Evolutionary conservation across 2,329 filamentous ascomycete species (phyloP), one percentile per base, ranked within the genome.

Genomic region (Cercospora sesami): DNA sequence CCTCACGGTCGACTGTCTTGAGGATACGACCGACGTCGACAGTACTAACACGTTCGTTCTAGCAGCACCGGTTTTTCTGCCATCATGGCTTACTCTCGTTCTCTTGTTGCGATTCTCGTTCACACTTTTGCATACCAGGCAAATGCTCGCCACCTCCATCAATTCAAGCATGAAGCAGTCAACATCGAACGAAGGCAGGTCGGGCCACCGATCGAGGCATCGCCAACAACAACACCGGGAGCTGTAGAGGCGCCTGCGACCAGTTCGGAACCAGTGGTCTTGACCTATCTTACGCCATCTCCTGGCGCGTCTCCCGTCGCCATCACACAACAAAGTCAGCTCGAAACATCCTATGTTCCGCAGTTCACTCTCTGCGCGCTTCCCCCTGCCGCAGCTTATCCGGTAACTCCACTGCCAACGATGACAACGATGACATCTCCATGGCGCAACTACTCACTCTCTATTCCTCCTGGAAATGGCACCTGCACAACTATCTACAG

Each of bases 321-420:
- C 14, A 75, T 83, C 9, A 82, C 80, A 1, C 67, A 75, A 30
- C 79, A 82, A 68, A 82, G 81, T 71, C 81, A 83, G 69, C 73
- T 82, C 9, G 75, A 82, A 26, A 80, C 80, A 8, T 80, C 80
- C 0, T 83, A 78, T 68, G 73, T 81, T 8, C 80, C 81, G 0
- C 74, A 80, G 65, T 79, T 78, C 69, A 82, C 81, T 3, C 79
- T 80, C 51, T 83, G 81, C 71, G 77, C 79, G 39, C 77, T 79
- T 1, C 79, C 80, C 30, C 77, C 78, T 0, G 67, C 80, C 16
- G 79, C 74, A 7, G 74, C 79, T 45, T 73, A 78, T 31, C 75
- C 79, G 23, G 65, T 71, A 3, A 74, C 73, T 28, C 75, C 78
- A n/a, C 65, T 73, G 14, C 70, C 72, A 10, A 72, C 72, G 3